Evolutionary conservation across 768 basidiomycete genomes (phyloP), one percentile per base, ranked within the genome.

Genomic region (Tylopilus sp.): DNA sequence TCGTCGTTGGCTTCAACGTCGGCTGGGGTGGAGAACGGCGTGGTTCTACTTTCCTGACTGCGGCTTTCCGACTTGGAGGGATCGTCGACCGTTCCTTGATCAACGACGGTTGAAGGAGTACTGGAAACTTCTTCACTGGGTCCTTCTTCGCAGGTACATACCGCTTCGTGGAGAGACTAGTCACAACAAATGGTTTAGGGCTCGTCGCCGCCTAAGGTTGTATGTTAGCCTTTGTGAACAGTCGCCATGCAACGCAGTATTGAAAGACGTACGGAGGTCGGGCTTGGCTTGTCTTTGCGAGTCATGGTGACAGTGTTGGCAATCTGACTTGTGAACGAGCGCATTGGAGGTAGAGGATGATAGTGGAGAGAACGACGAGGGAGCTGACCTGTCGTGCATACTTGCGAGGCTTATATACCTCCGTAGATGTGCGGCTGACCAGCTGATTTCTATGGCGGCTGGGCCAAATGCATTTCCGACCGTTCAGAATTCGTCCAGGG

Each of bases 181-280:
- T 17, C 8, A 62, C 58, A 21, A 60, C 58, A 17, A 63, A 63
- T 6, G 54, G 49, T n/a, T 10, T 57, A 1, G 19, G 16, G 6
- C 9, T 34, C 17, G 30, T 24, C 51, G 25, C 31, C 29, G 12
- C 9, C 50, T 53, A 25, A 3, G 6, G 17, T 13, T 4, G 14
- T 6, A 19, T 6, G 24, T 52, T 5, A 33, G 10, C 16, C n/a
- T 6, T 14, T 30, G 12, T 30, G n/a, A 33, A 31, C 4, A 14
- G 24, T 17, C 17, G 2, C 1, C 14, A 25, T 26, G 9, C 3
- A 19, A 21, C 6, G 11, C n/a, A 42, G 14, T 10, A 34, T 4
- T 4, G 8, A 24, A 30, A 19, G 19, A 50, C 59, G 24, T 50
- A 60, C 59, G 31, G 10, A 17, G 9, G 22, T n/a, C 4, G 30